Evolutionary conservation across 2,329 filamentous ascomycete species (phyloP), one percentile per base, ranked within the genome.

Genomic region (Coniosporium tulheliwenetii): DNA sequence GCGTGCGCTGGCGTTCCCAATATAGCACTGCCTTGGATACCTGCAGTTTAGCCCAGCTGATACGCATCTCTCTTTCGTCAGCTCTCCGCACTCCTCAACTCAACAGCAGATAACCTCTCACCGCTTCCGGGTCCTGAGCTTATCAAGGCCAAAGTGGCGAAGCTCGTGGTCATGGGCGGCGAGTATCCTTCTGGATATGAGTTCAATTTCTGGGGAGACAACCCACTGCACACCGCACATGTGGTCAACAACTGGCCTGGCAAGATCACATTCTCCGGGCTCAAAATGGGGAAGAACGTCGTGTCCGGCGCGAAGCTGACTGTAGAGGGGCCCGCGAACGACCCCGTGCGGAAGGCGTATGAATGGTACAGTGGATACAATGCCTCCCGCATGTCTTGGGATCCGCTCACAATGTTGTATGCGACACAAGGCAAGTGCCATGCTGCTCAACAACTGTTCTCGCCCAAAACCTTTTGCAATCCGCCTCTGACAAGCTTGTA

Each of bases 151-250:
- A 72, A 72, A 46, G 67, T 73, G 2, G 49, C 51, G 1, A 62
- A 73, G 48, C 55, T 73, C 1, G 64, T 72, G 2, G 48, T 73
- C 5, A 72, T 72, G 69, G 70, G 70, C 16, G 70, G 70, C 10
- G 51, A 43, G 5, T 73, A 70, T 41, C 66, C 68, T 0, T 58
- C 57, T 0, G 68, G 67, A 8, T 51, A 56, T 41, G 63, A 68
- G 41, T 73, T 57, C 50, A 73, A 74, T 49, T 72, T 73, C 45
- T 65, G 52, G 29, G 63, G 63, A 16, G 49, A 52, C 36, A 59
- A 67, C 42, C 52, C 64, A 0, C 42, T 43, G 0, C 48, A 50
- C 3, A 58, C 68, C 0, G 57, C 58, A 2, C 61, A 65, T 37
- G 68, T 72, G 2, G 46, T 73, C 9, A 62, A 65, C 46, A 59